Evolutionary conservation across 208 protist species (phyloP).

Genomic region (Angomonas ambiguus): DNA sequence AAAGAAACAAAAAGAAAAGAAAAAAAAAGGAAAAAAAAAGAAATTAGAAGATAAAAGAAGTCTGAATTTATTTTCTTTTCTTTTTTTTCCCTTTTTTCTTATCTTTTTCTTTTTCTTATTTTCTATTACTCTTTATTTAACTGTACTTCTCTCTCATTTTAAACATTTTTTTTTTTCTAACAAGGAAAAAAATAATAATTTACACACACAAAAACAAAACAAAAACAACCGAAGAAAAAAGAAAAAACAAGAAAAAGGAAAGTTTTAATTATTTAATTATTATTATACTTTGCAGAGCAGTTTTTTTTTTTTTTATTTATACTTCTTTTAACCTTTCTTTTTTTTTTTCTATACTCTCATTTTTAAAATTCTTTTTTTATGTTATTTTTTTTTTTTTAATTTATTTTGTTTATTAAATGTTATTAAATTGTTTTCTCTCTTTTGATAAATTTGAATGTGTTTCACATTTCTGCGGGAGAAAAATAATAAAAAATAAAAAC

Average conservation of each 20-base stretch:
- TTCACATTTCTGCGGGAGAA: too few relatives aligned
- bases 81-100: neutral
- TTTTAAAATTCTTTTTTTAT: constrained; percentile 10
- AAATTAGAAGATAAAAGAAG: neutral
- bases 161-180: too few relatives aligned
- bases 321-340: neutral
- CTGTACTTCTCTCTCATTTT: too few relatives aligned
- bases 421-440: too few relatives aligned
- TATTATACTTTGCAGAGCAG: neutral
- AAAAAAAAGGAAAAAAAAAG: neutral
- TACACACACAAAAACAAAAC: constrained; percentile 14
- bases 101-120: constrained; percentile 11
- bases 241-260: constrained; percentile 11
- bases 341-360: constrained; percentile 14
- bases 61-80: neutral
- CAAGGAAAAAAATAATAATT: constrained; percentile 6
- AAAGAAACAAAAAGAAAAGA: neutral
- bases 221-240: neutral
- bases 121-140: too few relatives aligned
- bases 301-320: constrained; percentile 2
- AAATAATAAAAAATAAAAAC: constrained; percentile 15
- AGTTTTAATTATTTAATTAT: neutral
- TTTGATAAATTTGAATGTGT: too few relatives aligned
- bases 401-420: too few relatives aligned
- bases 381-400: too few relatives aligned